phyloP scores from a whole-genome alignment of 78 protist species.

The Abeoforma whisleri region DNA sequence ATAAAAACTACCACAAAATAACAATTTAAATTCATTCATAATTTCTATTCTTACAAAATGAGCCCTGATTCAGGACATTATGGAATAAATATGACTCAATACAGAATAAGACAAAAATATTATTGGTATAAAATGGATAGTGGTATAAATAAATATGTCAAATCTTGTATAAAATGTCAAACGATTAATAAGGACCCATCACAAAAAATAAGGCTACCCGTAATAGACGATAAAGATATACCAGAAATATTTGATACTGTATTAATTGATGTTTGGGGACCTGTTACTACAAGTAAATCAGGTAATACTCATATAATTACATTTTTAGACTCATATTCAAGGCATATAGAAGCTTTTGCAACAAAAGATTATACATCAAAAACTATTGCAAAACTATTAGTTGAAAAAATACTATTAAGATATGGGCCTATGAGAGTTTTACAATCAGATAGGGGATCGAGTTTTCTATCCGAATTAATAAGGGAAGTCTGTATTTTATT shows the following conservation, averaged over 20 bases:
- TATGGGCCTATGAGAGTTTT: background rate
- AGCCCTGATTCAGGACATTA: no score
- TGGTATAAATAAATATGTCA: background rate
- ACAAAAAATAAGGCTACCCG: background rate
- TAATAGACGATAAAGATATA: background rate
- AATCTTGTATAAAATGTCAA: background rate
- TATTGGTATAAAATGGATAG: background rate
- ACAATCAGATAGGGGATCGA: background rate
- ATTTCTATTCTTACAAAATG: no score
- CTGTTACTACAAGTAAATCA: no score
- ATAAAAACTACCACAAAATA: no score
- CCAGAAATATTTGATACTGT: background rate
- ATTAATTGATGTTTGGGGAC: background rate
- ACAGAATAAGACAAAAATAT: no score
- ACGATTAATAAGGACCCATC: background rate
- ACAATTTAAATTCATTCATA: no score
- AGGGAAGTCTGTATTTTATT: background rate
- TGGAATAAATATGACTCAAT: background rate
- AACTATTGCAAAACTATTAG: background rate
- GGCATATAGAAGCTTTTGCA: background rate
- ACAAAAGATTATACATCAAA: background rate
- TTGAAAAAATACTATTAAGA: background rate
- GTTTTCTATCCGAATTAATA: background rate
- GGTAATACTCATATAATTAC: background rate
- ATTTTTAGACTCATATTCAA: background rate